These are phyloP conservation scores for Danielia reshetovae DNA, from an alignment of 805 yeast genomes.

Conservation along the genomic window DNA sequence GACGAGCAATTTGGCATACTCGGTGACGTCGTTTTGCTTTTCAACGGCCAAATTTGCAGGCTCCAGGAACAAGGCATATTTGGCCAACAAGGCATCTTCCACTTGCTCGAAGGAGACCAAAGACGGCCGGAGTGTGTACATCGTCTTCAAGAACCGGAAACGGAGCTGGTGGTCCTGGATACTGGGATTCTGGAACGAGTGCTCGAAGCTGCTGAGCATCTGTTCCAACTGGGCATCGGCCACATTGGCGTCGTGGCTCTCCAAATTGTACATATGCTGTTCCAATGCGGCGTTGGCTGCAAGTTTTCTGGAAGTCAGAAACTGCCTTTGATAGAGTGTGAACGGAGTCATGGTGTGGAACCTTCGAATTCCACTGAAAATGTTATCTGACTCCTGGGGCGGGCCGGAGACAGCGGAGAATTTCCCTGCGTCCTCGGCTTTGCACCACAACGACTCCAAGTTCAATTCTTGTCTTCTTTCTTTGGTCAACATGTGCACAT, in stretches of 20 bases:
- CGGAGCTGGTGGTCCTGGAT: constrained; percentile 18
- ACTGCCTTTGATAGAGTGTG: too few species aligned
- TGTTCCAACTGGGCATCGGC: constrained; percentile 1
- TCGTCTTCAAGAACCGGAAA: constrained; percentile 20
- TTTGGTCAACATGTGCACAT: constrained; percentile 68
- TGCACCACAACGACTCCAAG: constrained; percentile 66
- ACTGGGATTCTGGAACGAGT: constrained; percentile 3
- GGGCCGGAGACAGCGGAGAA: constrained; percentile 18
- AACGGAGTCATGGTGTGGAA: constrained; percentile 36
- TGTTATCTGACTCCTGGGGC: constrained; percentile 18
- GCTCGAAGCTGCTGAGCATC: constrained; percentile 5
- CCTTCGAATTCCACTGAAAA: constrained; percentile 21
- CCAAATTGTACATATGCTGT: constrained; percentile 4
- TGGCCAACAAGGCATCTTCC: constrained; percentile 22
- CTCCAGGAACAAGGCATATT: constrained; percentile 25
- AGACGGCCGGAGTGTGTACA: constrained; percentile 25
- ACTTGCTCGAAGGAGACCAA: constrained; percentile 23
- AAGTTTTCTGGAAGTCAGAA: constrained; percentile 1
- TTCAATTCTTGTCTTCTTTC: constrained; percentile 65
- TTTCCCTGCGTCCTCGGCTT: constrained; percentile 32
- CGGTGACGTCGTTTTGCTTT: constrained; percentile 26
- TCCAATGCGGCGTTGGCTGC: not conserved
- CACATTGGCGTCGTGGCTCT: constrained; percentile 1
- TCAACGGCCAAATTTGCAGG: constrained; percentile 12
- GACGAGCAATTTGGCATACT: constrained; percentile 29